Evolutionary conservation across 2,329 filamentous ascomycete species (phyloP).

Genomic region (Scytalidium lignicola): DNA sequence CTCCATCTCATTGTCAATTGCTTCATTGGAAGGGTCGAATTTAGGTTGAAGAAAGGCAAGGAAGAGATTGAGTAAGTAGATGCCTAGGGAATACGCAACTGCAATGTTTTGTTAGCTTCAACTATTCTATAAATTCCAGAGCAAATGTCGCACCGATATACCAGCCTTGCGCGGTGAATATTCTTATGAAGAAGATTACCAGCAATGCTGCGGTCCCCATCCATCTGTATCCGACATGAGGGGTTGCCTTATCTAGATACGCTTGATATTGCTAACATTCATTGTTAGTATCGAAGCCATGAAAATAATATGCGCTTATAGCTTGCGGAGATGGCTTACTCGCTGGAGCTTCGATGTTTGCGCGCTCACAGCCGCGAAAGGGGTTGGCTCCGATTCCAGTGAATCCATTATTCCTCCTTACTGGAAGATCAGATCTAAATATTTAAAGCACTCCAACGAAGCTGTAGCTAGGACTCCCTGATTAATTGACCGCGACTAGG

Average conservation of each 20-base stretch:
- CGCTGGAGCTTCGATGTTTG: conserved; percentile 73
- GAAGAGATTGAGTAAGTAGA: conserved; percentile 98
- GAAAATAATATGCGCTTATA: background rate
- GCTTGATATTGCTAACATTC: conserved; percentile 77
- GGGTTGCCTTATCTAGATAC: conserved; percentile 89
- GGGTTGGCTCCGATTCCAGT: conserved; percentile 81
- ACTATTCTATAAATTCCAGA: conserved; percentile 4
- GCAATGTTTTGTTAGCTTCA: conserved; percentile 9
- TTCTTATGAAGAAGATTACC: conserved; percentile 78
- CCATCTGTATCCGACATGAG: conserved; percentile 88
- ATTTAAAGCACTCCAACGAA: background rate
- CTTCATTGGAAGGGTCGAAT: conserved; percentile 94
- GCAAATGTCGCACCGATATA: conserved; percentile 71
- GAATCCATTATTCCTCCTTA: conserved; percentile 62
- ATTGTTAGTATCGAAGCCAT: background rate
- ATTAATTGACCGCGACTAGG: background rate
- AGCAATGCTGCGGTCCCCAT: conserved; percentile 72
- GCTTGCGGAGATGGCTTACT: conserved; percentile 45
- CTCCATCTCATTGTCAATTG: conserved; percentile 90
- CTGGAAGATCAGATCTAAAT: background rate
- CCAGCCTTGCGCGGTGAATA: conserved; percentile 93
- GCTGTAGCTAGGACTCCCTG: background rate
- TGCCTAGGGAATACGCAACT: conserved; percentile 97
- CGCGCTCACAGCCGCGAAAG: conserved; percentile 82
- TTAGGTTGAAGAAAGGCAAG: conserved; percentile 97